Evolutionary conservation across 805 yeast genomes (phyloP).

Genomic region (Monosporozyma servazzii): DNA sequence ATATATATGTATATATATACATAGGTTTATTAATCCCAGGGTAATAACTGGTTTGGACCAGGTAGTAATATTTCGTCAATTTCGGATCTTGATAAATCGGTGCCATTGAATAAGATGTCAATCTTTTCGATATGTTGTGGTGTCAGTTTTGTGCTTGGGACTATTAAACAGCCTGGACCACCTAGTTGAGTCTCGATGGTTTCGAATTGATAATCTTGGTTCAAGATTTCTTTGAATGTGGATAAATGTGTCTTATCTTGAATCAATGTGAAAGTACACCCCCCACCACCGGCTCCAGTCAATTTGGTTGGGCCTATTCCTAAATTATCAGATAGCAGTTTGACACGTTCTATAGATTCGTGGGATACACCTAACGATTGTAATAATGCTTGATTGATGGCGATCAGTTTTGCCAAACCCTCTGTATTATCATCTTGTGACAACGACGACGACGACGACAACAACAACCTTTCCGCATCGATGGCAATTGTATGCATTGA

Average conservation of each 20-base stretch:
- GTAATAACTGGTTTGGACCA: neutral
- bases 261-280: conserved; percentile 87
- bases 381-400: conserved; percentile 80
- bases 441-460: no score
- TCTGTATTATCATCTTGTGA: neutral
- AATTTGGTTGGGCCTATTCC: conserved; percentile 80
- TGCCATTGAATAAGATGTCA: neutral
- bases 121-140: neutral
- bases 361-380: conserved; percentile 87
- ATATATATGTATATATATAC: neutral
- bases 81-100: neutral
- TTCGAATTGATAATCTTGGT: conserved; percentile 47
- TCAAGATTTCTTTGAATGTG: conserved; percentile 26
- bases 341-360: conserved; percentile 75
- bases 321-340: conserved; percentile 51
- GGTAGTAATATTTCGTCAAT: conserved; percentile 13
- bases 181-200: conserved; percentile 77
- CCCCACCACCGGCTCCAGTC: conserved; percentile 99
- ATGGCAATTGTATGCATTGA: conserved; percentile 66
- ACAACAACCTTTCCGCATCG: conserved; percentile 20
- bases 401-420: conserved; percentile 43
- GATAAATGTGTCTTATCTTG: conserved; percentile 25
- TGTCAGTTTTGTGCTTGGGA: conserved; percentile 7
- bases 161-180: conserved; percentile 68
- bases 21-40: neutral